Percentiles rank a stretch among this genome's conserved stretches.
Conservation (phyloP, 768 basidiomycete species). For the Auriscalpium microsporum region DNA sequence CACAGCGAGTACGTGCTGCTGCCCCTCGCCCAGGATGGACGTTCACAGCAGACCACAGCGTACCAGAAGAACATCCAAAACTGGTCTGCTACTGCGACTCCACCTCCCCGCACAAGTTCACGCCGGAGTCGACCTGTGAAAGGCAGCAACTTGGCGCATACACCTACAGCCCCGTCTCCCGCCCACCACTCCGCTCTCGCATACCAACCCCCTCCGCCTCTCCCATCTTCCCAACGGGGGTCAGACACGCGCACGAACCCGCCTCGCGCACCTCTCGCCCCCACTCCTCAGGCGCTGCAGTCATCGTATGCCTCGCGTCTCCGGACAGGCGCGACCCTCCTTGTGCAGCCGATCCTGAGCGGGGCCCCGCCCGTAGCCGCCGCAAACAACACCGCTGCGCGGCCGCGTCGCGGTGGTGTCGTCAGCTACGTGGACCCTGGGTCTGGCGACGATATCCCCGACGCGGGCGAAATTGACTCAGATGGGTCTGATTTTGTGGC, state of each 20-base stretch:
- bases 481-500: conserved; percentile 80
- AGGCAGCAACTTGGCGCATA: conserved; percentile 34
- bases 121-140: conserved; percentile 31
- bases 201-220: conserved; percentile 21
- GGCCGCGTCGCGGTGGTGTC: conserved; percentile 50
- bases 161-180: conserved; percentile 25
- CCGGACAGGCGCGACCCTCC: conserved; percentile 79
- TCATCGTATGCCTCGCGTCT: conserved; percentile 87
- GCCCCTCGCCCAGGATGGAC: not conserved
- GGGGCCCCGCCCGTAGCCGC: conserved; percentile 25
- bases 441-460: conserved; percentile 73
- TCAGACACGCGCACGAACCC: conserved; percentile 27
- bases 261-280: conserved; percentile 32
- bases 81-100: conserved; percentile 56
- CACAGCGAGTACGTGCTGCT: conserved; percentile 4
- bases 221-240: conserved; percentile 18
- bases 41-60: conserved; percentile 22
- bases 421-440: conserved; percentile 86
- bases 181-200: conserved; percentile 21
- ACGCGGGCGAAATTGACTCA: conserved; percentile 74
- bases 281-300: conserved; percentile 59
- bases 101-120: conserved; percentile 41
- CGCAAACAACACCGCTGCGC: conserved; percentile 28
- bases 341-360: conserved; percentile 78
- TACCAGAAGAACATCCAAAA: conserved; percentile 65